A percentile compares a stretch with the other conserved stretches of the same genome.
phyloP scores from a whole-genome alignment of 352 stramenopile genomes.

The Phytophthora vignae region DNA sequence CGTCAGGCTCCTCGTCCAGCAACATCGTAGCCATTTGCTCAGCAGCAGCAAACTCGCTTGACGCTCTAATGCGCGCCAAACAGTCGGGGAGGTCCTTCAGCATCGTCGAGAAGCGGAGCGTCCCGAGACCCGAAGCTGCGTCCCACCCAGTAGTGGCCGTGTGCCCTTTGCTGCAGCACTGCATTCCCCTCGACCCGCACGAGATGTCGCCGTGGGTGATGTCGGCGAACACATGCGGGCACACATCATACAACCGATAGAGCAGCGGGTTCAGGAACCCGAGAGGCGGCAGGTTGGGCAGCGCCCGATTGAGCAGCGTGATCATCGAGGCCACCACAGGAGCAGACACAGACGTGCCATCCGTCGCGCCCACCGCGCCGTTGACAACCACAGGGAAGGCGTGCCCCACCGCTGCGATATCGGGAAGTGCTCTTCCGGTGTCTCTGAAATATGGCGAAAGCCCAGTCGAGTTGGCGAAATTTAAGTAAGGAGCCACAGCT shows the following conservation, averaged over 20 bases:
- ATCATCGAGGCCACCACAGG: conserved; percentile 75
- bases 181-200: conserved; percentile 54
- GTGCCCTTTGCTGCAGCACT: conserved; percentile 63
- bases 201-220: conserved; percentile 69
- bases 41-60: conserved; percentile 11
- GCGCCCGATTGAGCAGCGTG: conserved; percentile 62
- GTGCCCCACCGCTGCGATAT: conserved; percentile 72
- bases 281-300: conserved; percentile 45
- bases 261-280: conserved; percentile 81
- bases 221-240: conserved; percentile 76
- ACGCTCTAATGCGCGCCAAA: conserved; percentile 34
- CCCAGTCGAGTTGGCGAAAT: conserved; percentile 26
- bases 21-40: conserved; percentile 13
- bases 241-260: conserved; percentile 66
- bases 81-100: conserved; percentile 52
- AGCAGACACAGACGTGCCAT: conserved; percentile 80
- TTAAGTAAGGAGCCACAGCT: conserved; percentile 50
- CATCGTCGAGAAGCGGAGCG: conserved; percentile 54
- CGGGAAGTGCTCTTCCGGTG: conserved; percentile 63
- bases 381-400: conserved; percentile 72
- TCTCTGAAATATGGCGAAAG: conserved; percentile 48
- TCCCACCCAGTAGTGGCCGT: conserved; percentile 69
- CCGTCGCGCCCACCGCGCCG: conserved; percentile 56
- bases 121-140: conserved; percentile 69
- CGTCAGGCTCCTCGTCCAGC: conserved; percentile 13